Conservation (phyloP, 2,329 filamentous ascomycete species). For the Diaporthe vexans region DNA sequence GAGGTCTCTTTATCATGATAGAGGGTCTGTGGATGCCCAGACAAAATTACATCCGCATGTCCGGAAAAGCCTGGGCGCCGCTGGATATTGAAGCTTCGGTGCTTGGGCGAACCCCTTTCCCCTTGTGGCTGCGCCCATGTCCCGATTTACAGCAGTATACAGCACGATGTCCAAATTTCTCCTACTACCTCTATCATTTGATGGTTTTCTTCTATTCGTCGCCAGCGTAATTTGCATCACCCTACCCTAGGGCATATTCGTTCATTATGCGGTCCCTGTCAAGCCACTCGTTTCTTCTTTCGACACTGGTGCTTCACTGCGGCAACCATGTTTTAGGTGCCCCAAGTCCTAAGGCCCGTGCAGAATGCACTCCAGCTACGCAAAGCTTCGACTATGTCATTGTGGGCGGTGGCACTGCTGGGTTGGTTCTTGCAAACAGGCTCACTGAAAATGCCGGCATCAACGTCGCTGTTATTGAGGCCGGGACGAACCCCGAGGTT, state of each 20-base stretch:
- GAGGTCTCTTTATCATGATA: neutral
- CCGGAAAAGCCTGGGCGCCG: constrained; percentile 1
- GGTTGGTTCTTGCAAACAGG: constrained; percentile 32
- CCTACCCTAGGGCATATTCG: neutral
- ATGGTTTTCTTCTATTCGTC: neutral
- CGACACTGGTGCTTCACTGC: constrained; percentile 4
- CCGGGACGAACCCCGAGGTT: constrained; percentile 8
- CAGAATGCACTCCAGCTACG: neutral
- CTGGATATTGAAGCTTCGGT: constrained; percentile 4
- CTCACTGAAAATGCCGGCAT: constrained; percentile 21
- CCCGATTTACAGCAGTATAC: neutral
- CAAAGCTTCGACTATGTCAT: constrained; percentile 35
- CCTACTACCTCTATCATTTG: neutral
- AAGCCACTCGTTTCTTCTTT: constrained; percentile 20
- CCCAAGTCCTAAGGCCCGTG: neutral
- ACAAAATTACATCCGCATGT: neutral
- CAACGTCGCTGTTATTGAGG: constrained; percentile 35
- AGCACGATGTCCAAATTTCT: neutral
- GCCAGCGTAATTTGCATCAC: neutral
- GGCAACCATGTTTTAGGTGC: constrained; percentile 9
- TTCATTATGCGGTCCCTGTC: constrained; percentile 11
- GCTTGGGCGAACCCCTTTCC: neutral
- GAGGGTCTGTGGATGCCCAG: neutral
- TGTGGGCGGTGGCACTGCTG: constrained; percentile 36
- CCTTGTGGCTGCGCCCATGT: neutral